Evolutionary conservation across 768 basidiomycete species (phyloP).

Genomic region (Mycena galopus): DNA sequence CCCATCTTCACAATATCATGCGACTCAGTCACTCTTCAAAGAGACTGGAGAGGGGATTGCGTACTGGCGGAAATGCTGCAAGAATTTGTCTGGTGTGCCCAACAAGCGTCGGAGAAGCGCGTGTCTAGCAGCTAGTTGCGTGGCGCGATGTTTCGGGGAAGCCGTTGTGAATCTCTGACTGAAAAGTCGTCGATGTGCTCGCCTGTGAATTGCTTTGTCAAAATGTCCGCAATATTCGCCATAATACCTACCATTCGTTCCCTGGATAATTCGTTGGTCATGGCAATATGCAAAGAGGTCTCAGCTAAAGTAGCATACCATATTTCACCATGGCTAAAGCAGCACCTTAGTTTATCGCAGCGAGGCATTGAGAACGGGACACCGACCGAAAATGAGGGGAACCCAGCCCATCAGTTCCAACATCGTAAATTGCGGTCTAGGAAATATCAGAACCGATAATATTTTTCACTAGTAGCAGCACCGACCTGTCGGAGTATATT

Average conservation of each 20-base stretch:
- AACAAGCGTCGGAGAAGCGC: constrained; percentile 46
- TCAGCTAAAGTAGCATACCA: constrained; percentile 28
- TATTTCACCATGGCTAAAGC: constrained; percentile 45
- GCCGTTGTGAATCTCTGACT: constrained; percentile 49
- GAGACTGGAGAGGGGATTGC: constrained; percentile 6
- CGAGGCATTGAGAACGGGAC: background rate
- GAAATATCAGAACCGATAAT: background rate
- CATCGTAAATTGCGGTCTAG: constrained; percentile 36
- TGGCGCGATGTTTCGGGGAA: constrained; percentile 41
- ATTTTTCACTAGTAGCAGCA: background rate
- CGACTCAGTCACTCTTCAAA: background rate
- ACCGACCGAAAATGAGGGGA: constrained; percentile 42
- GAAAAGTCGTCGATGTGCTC: constrained; percentile 47
- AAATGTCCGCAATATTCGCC: too few relatives aligned
- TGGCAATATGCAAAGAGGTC: background rate
- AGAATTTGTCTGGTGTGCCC: constrained; percentile 48
- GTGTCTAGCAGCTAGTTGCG: constrained; percentile 44
- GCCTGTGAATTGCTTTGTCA: constrained; percentile 40
- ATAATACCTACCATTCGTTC: constrained; percentile 31
- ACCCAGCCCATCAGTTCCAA: constrained; percentile 45
- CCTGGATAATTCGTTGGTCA: constrained; percentile 11
- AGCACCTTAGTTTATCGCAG: background rate
- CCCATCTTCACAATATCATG: constrained; percentile 19
- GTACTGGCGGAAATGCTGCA: constrained; percentile 44
- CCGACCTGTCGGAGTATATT: constrained; percentile 15